Conservation (phyloP, 352 stramenopile genomes). For the Phytophthora ohioensis region DNA sequence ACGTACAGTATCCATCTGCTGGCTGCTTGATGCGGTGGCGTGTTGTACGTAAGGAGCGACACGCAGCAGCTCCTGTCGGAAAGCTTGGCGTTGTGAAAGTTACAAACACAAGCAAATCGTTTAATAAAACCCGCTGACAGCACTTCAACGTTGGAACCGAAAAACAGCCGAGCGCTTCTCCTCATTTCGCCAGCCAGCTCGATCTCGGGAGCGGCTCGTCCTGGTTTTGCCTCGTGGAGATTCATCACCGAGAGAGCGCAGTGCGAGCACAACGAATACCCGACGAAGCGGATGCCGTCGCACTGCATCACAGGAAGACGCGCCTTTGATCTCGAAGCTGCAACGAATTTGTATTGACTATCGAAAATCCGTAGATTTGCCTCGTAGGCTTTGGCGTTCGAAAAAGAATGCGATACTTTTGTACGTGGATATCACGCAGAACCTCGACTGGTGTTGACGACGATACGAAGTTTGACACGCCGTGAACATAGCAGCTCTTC, state of each 20-base stretch:
- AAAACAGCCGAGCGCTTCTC: conserved; percentile 10
- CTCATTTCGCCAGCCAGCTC: conserved; percentile 15
- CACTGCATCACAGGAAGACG: not conserved
- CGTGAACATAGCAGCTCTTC: conserved; percentile 1
- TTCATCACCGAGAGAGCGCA: not conserved
- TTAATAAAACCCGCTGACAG: not conserved
- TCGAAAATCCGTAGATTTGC: not conserved
- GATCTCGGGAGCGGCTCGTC: conserved; percentile 7
- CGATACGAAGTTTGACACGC: not conserved
- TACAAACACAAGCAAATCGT: conserved; percentile 18
- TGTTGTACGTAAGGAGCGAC: conserved; percentile 3
- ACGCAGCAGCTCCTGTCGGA: conserved; percentile 11
- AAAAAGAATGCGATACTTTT: not conserved
- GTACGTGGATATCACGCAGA: not conserved
- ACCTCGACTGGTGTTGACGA: not conserved
- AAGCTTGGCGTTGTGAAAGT: conserved; percentile 19
- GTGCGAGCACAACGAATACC: not conserved
- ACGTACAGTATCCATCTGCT: conserved; percentile 19
- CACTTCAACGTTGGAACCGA: conserved; percentile 12
- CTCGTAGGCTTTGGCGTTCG: not conserved
- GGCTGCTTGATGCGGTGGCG: conserved; percentile 1
- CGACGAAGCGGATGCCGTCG: not conserved
- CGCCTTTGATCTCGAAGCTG: not conserved
- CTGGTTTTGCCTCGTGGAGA: conserved; percentile 12
- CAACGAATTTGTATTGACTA: not conserved